phyloP scores from a whole-genome alignment of 306 rosid genomes.

The Malus sieversii region DNA sequence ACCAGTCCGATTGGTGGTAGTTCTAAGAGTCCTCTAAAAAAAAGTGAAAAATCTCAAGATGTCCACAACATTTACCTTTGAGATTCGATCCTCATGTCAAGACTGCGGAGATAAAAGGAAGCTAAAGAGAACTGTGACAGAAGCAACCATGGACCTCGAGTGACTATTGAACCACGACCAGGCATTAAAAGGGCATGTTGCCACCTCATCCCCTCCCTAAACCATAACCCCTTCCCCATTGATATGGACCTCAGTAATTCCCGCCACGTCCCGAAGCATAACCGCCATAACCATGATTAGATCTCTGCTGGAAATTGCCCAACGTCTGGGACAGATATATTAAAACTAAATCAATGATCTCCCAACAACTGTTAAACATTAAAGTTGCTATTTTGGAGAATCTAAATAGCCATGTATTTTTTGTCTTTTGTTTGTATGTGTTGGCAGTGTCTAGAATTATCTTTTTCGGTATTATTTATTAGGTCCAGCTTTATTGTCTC shows the following conservation, averaged over 20 bases:
- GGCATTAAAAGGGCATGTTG: constrained; percentile 29
- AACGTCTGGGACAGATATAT: constrained; percentile 36
- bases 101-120: constrained; percentile 8
- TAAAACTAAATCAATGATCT: background rate
- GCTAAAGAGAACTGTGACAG: background rate
- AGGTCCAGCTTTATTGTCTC: no score
- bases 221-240: constrained; percentile 41
- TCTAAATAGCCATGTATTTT: no score
- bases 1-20: constrained; percentile 9
- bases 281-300: constrained; percentile 28
- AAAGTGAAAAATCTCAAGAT: constrained; percentile 3
- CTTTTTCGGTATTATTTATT: no score
- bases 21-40: background rate
- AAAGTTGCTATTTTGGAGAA: no score
- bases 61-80: constrained; percentile 14
- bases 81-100: constrained; percentile 12
- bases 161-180: constrained; percentile 1
- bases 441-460: no score
- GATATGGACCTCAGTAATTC: constrained; percentile 30
- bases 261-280: constrained; percentile 41
- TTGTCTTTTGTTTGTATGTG: no score
- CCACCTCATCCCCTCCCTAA: constrained; percentile 43
- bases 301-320: constrained; percentile 47
- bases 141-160: background rate
- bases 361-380: no score